Base-by-base conservation (phyloP, 768 basidiomycete species). In the Collybia nuda region DNA sequence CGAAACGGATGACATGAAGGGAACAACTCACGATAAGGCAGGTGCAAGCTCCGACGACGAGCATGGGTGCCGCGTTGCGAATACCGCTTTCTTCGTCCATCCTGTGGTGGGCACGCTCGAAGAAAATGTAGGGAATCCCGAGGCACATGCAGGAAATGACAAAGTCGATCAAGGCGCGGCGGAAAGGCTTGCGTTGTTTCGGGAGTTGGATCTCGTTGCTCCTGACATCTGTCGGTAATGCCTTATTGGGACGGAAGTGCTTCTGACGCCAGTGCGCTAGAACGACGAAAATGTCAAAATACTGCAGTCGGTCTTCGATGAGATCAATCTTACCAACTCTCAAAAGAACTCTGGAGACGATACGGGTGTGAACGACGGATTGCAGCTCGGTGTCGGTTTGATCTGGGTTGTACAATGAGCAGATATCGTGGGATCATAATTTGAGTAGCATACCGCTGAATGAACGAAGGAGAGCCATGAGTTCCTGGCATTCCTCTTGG, bases 81-180 rank as follows among this genome's bases (percentile, higher is more conserved):
- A 71, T 54, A 15, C 81, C 82, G 46, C 80, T 77, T 63, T 89
- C 88, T 44, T 82, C 77, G 61, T 89, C 87, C 26, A 76, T 59
- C 17, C 79, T 64, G 40, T 76, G 76, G 52, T 71, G 66, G 38
- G 74, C 68, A 45, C 82, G 79, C 45, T 80, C 78, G 55, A 81
- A 65, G 70, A 90, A 89, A 50, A 92, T 65, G 66, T 85, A 90
- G 0, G 90, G 90, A 43, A 93, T 84, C 2, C 90, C 90, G 8
- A 93, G 76, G 60, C 87, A 88, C 19, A 93, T 54, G 54, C 78
- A 70, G 0, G 84, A 80, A 49, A 86, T 65, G 38, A 88, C 24
- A 59, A 89, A 63, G 62, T 88, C 85, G 44, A 80, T 48, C 26
- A 82, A 52, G 3, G 72, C 73, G 36, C 85, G 80, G 23, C 71